Conservation (phyloP, 345 rosid genomes). For the Schrenkiella parvula region DNA sequence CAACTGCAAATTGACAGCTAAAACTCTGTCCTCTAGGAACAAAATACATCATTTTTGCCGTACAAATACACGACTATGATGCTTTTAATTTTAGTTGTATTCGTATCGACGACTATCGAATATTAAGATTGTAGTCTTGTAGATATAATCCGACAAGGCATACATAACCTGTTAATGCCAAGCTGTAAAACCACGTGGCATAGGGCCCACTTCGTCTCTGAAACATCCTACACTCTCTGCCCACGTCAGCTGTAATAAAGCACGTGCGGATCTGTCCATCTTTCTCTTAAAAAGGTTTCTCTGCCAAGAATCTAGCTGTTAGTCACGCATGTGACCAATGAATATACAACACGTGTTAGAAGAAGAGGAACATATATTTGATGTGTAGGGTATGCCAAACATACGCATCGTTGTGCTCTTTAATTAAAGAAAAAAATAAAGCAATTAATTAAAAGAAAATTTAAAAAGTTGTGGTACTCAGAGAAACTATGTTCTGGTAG, state of each 20-base stretch:
- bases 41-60: no score
- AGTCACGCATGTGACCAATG: constrained; percentile 12
- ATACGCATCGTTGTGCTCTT: constrained; percentile 9
- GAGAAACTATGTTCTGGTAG: constrained; percentile 4
- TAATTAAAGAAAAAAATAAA: background rate
- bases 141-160: constrained; percentile 29
- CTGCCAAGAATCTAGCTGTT: constrained; percentile 29
- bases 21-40: background rate
- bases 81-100: no score
- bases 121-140: no score
- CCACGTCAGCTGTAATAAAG: constrained; percentile 22
- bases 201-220: constrained; percentile 8
- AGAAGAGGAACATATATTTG: background rate
- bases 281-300: background rate
- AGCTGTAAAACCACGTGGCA: constrained; percentile 24
- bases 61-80: background rate
- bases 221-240: constrained; percentile 21
- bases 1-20: background rate
- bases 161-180: constrained; percentile 12
- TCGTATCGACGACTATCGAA: no score
- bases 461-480: constrained; percentile 8
- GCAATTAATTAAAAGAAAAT: background rate
- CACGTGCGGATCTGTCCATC: constrained; percentile 29
- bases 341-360: background rate
- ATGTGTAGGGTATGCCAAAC: constrained; percentile 13